Base-by-base conservation (phyloP, 345 rosid species). In the Citrus mangshanensis region DNA sequence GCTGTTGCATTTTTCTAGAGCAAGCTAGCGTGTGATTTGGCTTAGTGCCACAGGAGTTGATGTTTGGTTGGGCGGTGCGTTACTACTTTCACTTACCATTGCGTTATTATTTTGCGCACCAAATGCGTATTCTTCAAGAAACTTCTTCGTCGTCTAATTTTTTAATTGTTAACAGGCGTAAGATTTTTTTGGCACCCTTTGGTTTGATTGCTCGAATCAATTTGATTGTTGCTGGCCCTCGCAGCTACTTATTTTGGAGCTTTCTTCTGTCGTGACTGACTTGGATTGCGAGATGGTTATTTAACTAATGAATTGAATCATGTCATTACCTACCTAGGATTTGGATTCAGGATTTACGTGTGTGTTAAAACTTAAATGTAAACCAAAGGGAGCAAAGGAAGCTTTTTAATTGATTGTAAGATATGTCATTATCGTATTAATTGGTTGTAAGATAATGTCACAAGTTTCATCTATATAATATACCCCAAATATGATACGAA, bases 101-200 rank as follows among this genome's bases (percentile, higher is more conserved):
- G 35, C 40, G 19, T 14, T 16, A 3, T 70, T 49, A 51, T 25
- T 24, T 16, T 34, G 28, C 22, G 1, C 42, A 28, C 35, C n/a
- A 16, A 61, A 2, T 7, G 75, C 75, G 65, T 32, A n/a, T 6
- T 56, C 64, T 55, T 72, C 27, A 55, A 72, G 75, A 72, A 72
- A 72, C 64, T 34, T 56, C 64, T 22, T 56, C 30, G 13, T 8
- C 27, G 7, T 9, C 49, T 25, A 25, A 42, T 40, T n/a, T 19
- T 16, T 16, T 9, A 67, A 0, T 37, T 46, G 51, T 46, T 3
- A 13, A 3, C 5, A 1, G 14, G 16, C 3, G 51, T 13, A 22
- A 9, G 6, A 67, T 67, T 22, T 67, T 67, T 67, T 19, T 35
- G 28, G 27, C 28, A 46, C 51, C 18, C 18, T 46, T 46, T 0